Percentiles rank a stretch among this genome's conserved stretches.
phyloP scores from a whole-genome alignment of 345 rosid species.

The Gossypium bickii region DNA sequence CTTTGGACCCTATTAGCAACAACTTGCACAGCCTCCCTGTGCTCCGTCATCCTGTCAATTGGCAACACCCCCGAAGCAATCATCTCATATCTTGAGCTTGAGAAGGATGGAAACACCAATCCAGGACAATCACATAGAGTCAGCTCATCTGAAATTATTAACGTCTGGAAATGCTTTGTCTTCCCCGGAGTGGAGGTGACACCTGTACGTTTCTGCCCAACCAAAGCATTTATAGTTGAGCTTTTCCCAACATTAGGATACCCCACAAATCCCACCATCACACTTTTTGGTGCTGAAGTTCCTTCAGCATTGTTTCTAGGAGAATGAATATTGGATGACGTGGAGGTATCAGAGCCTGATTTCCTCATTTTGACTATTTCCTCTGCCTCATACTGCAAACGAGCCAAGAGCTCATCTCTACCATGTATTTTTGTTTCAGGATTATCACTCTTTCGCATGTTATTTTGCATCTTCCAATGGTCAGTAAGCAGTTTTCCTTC shows the following conservation, averaged over 20 bases:
- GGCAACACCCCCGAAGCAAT: slow-evolving; percentile 94
- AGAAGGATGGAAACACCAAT: slow-evolving; percentile 83
- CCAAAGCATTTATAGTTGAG: slow-evolving; percentile 89
- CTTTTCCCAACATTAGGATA: slow-evolving; percentile 97
- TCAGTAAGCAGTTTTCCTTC: slow-evolving; percentile 59
- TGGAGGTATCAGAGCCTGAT: slow-evolving; percentile 30
- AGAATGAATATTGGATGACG: slow-evolving; percentile 26
- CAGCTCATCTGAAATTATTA: slow-evolving; percentile 71
- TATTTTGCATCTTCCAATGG: slow-evolving; percentile 32
- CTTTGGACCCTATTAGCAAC: slow-evolving; percentile 79
- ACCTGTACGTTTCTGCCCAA: slow-evolving; percentile 87
- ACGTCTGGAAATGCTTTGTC: slow-evolving; percentile 93
- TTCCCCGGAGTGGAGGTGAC: slow-evolving; percentile 95
- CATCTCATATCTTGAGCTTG: slow-evolving; percentile 89
- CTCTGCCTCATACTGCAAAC: slow-evolving; percentile 69
- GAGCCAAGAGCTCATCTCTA: slow-evolving; percentile 76
- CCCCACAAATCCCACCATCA: slow-evolving; percentile 84
- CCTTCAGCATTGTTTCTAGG: slow-evolving; percentile 16
- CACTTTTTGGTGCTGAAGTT: slow-evolving; percentile 33
- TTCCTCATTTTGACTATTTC: slow-evolving; percentile 58
- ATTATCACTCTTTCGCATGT: slow-evolving; percentile 35
- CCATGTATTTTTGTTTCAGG: slow-evolving; percentile 58
- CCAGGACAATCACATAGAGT: slow-evolving; percentile 93
- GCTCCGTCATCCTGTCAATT: slow-evolving; percentile 83
- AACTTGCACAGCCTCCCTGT: slow-evolving; percentile 82